Evolutionary conservation across 1,284 basidiomycete genomes (phyloP), one percentile per base, ranked within the genome.

Genomic region (Mycosarcoma mackinlayi): DNA sequence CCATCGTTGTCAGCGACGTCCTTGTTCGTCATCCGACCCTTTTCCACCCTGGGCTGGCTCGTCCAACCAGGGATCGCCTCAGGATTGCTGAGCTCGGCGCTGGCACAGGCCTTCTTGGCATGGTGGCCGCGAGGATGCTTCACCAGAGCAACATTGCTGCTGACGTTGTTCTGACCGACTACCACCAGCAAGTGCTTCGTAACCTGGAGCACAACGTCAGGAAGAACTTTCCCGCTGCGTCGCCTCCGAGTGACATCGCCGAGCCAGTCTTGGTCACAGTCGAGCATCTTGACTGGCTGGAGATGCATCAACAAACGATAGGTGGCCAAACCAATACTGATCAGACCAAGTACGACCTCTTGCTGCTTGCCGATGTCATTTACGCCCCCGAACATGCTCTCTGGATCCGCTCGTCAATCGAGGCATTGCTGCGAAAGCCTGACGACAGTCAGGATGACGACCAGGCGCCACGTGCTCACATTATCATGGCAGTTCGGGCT

Each of bases 141-240:
- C 40, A 69, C 16, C 57, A 56, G 11, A 40, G 23, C 4, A 10
- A 35, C 24, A 34, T 21, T 3, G 16, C 28, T 3, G 60, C 61
- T 1, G 51, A 69, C n/a, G 60, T 76, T 10, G 57, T 71, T 9
- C 54, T 75, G 33, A 62, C 69, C 5, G 71, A 73, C 35, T 73
- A 70, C 42, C 71, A 73, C 38, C 18, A 34, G 18, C 52, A 70
- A 28, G 71, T 73, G 24, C 52, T 73, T 4, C 33, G 27, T 6
- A 73, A 73, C 18, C 39, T 73, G 16, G 25, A 49, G 10, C 41
- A 58, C 54, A 73, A 73, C 23, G 62, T 65, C 18, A 6, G 33
- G 4, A 45, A 65, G 31, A 73, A 73, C 38, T 69, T 66, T 21
- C 16, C 38, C 6, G 0, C 38, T 7, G 7, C 16, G 6, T n/a